Base-by-base conservation (phyloP, 148 eudicot species). In the Vaccinium corymbosum region DNA sequence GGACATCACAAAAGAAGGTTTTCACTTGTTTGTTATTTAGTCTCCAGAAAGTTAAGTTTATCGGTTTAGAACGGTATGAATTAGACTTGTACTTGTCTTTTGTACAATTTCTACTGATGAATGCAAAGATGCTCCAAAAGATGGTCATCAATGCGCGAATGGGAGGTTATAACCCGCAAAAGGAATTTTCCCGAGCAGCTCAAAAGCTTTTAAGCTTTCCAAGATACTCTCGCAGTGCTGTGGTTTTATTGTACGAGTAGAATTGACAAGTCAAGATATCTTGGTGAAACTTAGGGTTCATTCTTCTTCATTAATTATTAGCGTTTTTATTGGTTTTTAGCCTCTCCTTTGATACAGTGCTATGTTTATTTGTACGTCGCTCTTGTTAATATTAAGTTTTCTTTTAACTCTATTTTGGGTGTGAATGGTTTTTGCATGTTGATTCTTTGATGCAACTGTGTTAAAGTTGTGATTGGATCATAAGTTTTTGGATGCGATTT, bases 61-160 rank as follows among this genome's bases (percentile, higher is more conserved):
- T 11, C 55, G 25, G 27, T 1, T 79, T 79, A 0, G 20, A 1
- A 7, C n/a, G 0, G 50, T 15, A 42, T 73, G 15, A 73, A 17
- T 38, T 16, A 16, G 25, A 73, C 50, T 73, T 16, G 9, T 35
- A 14, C 77, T 38, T 73, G 46, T 73, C 77, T 42, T 76, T 76
- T 76, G 53, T 20, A 76, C 52, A 76, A 76, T 76, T 79, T 79
- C 66, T 79, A 1, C 55, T 79, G 46, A 49, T 50, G 80, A 77
- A 77, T 49, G 56, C 80, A 50, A 3, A 14, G 80, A 57, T 51
- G 56, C 59, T 49, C 27, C 57, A 51, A 25, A 50, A 51, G 80
- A 50, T 25, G 80, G 35, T 51, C 29, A 51, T 77, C 38, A 9
- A 48, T 48, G 19, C 13, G 16, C 55, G 3, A 75, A n/a, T 17